Conservation (phyloP, 192 early-diverging fungal species). For the Lunasporangiospora selenospora region DNA sequence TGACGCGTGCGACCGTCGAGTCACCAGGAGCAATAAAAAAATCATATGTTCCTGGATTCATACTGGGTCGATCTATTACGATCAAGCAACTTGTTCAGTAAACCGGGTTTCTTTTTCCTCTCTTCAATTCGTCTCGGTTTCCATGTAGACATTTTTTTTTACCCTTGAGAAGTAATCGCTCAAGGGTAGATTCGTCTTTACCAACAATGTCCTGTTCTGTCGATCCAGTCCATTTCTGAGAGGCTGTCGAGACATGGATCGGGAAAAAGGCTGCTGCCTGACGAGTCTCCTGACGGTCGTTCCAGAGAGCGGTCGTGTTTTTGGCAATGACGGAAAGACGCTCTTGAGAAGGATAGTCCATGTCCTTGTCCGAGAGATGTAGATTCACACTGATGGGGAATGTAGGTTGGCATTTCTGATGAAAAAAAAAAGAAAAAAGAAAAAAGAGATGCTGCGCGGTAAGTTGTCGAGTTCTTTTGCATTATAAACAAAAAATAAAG, state of each 20-base stretch:
- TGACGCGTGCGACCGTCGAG: constrained; percentile 11
- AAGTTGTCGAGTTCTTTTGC: background rate
- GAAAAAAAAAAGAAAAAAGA: too few relatives aligned
- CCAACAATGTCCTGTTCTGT: constrained; percentile 16
- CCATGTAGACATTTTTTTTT: too few relatives aligned
- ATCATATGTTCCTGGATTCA: constrained; percentile 42
- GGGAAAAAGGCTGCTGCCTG: too few relatives aligned
- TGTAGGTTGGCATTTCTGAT: constrained; percentile 26
- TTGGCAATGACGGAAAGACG: too few relatives aligned
- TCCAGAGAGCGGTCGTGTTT: too few relatives aligned
- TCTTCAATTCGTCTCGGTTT: too few relatives aligned
- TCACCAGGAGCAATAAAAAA: constrained; percentile 39
- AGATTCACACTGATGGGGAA: constrained; percentile 30
- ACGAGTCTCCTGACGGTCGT: too few relatives aligned
- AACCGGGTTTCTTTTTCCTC: background rate
- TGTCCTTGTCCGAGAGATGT: constrained; percentile 26
- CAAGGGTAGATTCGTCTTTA: too few relatives aligned
- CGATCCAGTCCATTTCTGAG: constrained; percentile 16
- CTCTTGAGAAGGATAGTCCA: too few relatives aligned
- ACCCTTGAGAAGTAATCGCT: too few relatives aligned
- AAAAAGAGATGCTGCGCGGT: too few relatives aligned
- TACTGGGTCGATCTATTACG: constrained; percentile 13
- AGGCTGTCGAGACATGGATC: too few relatives aligned
- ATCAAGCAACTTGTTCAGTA: background rate
- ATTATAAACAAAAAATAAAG: background rate